These are phyloP conservation scores for Domatiomyces globalis DNA, from an alignment of 2,329 filamentous ascomycete species.

Conservation along the genomic window DNA sequence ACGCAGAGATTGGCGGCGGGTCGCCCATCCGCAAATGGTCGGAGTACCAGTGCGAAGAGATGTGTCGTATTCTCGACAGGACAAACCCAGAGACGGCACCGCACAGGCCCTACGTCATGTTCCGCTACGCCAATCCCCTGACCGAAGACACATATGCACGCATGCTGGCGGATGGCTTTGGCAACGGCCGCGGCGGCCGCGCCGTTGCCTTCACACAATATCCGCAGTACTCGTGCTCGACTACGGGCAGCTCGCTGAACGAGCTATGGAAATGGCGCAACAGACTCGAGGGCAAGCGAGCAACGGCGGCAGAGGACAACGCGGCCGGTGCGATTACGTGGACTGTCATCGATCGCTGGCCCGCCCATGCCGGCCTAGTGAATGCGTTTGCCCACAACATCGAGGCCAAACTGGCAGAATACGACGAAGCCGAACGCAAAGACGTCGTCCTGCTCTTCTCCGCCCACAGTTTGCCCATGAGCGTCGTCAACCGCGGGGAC, in stretches of 20 bases:
- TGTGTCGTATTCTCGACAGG: conserved; percentile 92
- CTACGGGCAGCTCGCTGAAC: conserved; percentile 88
- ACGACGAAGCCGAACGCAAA: conserved; percentile 65
- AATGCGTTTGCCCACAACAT: conserved; percentile 90
- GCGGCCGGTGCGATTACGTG: conserved; percentile 64
- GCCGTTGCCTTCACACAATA: conserved; percentile 98
- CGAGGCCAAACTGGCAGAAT: conserved; percentile 67
- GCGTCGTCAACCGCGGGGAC: conserved; percentile 88
- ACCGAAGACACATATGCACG: conserved; percentile 86
- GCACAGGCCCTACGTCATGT: conserved; percentile 94
- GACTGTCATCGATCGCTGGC: conserved; percentile 98
- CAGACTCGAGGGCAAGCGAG: conserved; percentile 61
- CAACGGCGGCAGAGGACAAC: conserved; percentile 33
- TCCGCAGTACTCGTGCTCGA: conserved; percentile 95
- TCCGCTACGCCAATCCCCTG: conserved; percentile 83
- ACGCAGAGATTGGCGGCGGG: conserved; percentile 88
- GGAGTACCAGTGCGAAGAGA: conserved; percentile 80
- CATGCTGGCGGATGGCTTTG: conserved; percentile 78
- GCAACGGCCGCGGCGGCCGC: conserved; percentile 72
- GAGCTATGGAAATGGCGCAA: conserved; percentile 97
- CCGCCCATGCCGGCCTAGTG: conserved; percentile 74
- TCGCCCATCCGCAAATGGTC: conserved; percentile 98
- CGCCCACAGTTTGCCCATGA: conserved; percentile 92
- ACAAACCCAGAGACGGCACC: conserved; percentile 86
- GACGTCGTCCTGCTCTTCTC: conserved; percentile 83